Evolutionary conservation across 176 grass and related monocot genomes (phyloP).

Genomic region (Zea mays): Zm-B73-REFERENCE-NAM-5.0 NC_050103.1:148595001-148595500

Average conservation of each 20-base stretch:
- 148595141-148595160: conserved; percentile 58
- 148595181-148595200: conserved; percentile 77
- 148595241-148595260: conserved; percentile 52
- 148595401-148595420: conserved; percentile 66
- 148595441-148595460: conserved; percentile 73
- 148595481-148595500: conserved; percentile 63
- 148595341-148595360: conserved; percentile 84
- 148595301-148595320: conserved; percentile 46
- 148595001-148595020: conserved; percentile 85
- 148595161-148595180: conserved; percentile 64
- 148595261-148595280: conserved; percentile 68
- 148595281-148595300: conserved; percentile 55
- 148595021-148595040: conserved; percentile 32
- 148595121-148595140: conserved; percentile 72
- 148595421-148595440: conserved; percentile 71
- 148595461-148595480: conserved; percentile 86
- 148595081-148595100: neutral
- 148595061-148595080: neutral
- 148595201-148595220: conserved; percentile 60
- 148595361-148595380: conserved; percentile 71
- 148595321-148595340: conserved; percentile 63
- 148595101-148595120: neutral
- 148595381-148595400: conserved; percentile 51
- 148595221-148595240: conserved; percentile 41
- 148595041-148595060: neutral